Evolutionary conservation across 768 basidiomycete genomes (phyloP).

Genomic region (Lentinula aciculospora): DNA sequence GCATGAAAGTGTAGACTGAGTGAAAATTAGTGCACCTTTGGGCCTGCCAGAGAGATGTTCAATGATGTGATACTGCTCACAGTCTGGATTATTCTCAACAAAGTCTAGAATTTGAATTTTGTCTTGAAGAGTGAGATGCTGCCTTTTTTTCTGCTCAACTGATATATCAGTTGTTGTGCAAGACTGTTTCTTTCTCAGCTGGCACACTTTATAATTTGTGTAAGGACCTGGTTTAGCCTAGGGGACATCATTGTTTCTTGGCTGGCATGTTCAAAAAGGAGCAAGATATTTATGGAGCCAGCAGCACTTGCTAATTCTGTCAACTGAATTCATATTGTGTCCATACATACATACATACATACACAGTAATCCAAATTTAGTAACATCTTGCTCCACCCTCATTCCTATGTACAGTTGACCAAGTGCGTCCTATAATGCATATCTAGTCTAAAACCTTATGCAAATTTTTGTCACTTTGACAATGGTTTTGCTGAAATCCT

Average conservation of each 20-base stretch:
- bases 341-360: no score
- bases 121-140: slow-evolving; percentile 7
- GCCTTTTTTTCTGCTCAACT: neutral
- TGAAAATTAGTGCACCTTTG: slow-evolving; percentile 17
- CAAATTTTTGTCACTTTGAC: no score
- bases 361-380: neutral
- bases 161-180: neutral
- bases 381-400: neutral
- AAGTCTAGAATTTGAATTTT: slow-evolving; percentile 8
- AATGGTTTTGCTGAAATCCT: neutral
- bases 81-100: neutral
- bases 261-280: no score
- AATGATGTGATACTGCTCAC: slow-evolving; percentile 1
- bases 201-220: no score
- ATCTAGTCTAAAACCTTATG: neutral
- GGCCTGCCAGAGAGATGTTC: slow-evolving; percentile 4
- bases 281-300: no score
- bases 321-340: no score
- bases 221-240: no score
- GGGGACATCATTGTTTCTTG: no score
- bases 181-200: neutral
- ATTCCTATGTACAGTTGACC: neutral
- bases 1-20: slow-evolving; percentile 19
- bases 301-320: no score
- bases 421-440: neutral